These are phyloP conservation scores for Solanum rostratum DNA, from an alignment of 257 asterid genomes.

Conservation along the genomic window DNA sequence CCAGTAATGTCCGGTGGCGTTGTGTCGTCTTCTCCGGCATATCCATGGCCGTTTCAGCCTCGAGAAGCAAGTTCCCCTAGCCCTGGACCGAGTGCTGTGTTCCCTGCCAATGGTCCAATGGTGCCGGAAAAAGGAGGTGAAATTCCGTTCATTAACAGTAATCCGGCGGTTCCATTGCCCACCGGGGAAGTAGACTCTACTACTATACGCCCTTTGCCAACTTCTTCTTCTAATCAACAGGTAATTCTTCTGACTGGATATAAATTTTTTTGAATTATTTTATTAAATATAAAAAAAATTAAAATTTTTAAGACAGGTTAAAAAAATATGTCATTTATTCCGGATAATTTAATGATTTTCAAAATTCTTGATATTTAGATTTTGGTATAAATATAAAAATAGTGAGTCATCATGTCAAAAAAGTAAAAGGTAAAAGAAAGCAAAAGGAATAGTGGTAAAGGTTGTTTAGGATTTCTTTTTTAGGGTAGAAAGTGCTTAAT, in stretches of 20 bases:
- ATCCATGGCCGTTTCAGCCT: slow-evolving; percentile 86
- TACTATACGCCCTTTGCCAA: slow-evolving; percentile 60
- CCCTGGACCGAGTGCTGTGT: slow-evolving; percentile 48
- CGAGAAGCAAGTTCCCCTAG: slow-evolving; percentile 42
- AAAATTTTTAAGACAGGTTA: too few relatives aligned
- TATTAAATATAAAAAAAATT: too few relatives aligned
- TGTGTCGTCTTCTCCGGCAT: slow-evolving; percentile 77
- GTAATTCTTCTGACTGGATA: slow-evolving; percentile 21
- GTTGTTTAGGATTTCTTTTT: not conserved
- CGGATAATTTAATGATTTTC: not conserved
- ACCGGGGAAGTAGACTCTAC: slow-evolving; percentile 96
- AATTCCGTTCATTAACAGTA: slow-evolving; percentile 75
- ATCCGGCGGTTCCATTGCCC: slow-evolving; percentile 93
- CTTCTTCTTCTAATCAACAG: slow-evolving; percentile 44
- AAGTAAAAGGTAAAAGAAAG: not conserved
- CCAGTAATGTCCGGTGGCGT: slow-evolving; percentile 51
- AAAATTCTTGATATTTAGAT: not conserved
- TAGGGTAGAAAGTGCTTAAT: not conserved
- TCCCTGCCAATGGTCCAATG: slow-evolving; percentile 34
- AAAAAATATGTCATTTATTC: too few relatives aligned
- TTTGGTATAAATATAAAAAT: not conserved
- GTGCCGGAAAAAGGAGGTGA: slow-evolving; percentile 44
- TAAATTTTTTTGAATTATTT: too few relatives aligned
- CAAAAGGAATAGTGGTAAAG: not conserved
- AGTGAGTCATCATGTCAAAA: not conserved